Base-by-base conservation (phyloP, 495 filamentous ascomycete genomes). In the Cercophora samala region DNA sequence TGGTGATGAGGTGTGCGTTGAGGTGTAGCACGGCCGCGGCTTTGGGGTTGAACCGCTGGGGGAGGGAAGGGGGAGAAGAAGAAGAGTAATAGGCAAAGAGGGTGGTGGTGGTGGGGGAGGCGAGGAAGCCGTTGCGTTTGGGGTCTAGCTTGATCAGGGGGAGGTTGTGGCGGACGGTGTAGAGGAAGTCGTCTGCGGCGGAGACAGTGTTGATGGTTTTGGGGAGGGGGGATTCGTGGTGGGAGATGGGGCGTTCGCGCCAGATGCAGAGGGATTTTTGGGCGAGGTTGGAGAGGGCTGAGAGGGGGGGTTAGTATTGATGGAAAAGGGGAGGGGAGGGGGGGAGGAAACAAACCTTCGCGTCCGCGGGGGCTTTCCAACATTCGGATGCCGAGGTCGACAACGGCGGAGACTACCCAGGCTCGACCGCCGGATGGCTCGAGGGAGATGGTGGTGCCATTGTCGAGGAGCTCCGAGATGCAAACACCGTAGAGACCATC, bases 351-450 rank as follows among this genome's bases (percentile, higher is more conserved):
- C 68, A 1, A 15, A 72, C 70, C 65, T 23, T 18, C 18, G 22
- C 65, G 19, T 46, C 70, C 70, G 0, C 70, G 60, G 4, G 6
- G 18, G 21, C 68, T 68, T 62, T 72, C 70, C 17, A 72, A 23
- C 68, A 72, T 72, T 42, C 70, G 56, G 58, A 72, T 8, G 18
- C 70, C 70, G 1, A 72, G 61, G 54, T 72, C 70, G 21, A 72
- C 29, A 18, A 72, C 70, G 1, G 68, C n/a, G 0, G 68, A 61
- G 15, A 72, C 68, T 2, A 68, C 60, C 55, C 69, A 68, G 0
- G 68, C 65, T 54, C 66, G 29, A 5, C 70, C 66, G 5, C 68
- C 64, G 6, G 63, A 65, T 8, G 42, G 60, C 9, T 70, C 70
- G 17, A 72, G 61, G 42, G 70, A 58, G 42, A 54, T 46, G 19